Conservation (phyloP, 2,329 filamentous ascomycete species). For the Penicillium sp. region DNA sequence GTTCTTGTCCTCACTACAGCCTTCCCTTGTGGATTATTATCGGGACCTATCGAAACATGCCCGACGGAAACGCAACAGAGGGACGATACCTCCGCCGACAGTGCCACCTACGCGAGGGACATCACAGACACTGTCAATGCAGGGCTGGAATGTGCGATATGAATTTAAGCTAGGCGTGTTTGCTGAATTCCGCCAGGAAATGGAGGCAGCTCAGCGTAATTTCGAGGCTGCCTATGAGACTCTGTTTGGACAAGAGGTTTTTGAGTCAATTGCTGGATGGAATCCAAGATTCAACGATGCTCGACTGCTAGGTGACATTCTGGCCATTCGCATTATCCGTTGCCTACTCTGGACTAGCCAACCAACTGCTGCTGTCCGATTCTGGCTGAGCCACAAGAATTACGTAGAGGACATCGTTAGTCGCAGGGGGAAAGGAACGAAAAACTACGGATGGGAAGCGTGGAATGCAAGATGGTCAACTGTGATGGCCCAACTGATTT, state of each 20-base stretch:
- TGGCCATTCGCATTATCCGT: constrained; percentile 75
- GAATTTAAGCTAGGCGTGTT: constrained; percentile 91
- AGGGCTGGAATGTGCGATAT: constrained; percentile 90
- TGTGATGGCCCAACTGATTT: constrained; percentile 58
- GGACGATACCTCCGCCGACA: constrained; percentile 73
- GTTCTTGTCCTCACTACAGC: constrained; percentile 69
- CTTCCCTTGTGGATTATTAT: constrained; percentile 81
- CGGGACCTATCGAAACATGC: constrained; percentile 89
- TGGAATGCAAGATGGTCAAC: constrained; percentile 77
- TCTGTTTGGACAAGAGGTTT: constrained; percentile 74
- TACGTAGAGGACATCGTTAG: constrained; percentile 75
- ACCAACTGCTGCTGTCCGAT: constrained; percentile 72
- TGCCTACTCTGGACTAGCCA: constrained; percentile 78
- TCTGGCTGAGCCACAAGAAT: constrained; percentile 74
- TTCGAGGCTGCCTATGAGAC: constrained; percentile 85
- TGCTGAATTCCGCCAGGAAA: constrained; percentile 88
- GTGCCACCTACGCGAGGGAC: constrained; percentile 78
- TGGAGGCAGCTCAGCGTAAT: constrained; percentile 78
- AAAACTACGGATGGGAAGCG: constrained; percentile 88
- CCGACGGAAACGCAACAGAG: constrained; percentile 79
- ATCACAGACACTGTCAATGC: constrained; percentile 76
- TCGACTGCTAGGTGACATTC: constrained; percentile 76
- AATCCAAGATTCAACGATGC: constrained; percentile 87
- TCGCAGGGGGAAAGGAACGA: constrained; percentile 75
- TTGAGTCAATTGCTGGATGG: constrained; percentile 88